Evolutionary conservation across 306 rosid genomes (phyloP).

Genomic region (Astragalus glycyphyllos): DNA sequence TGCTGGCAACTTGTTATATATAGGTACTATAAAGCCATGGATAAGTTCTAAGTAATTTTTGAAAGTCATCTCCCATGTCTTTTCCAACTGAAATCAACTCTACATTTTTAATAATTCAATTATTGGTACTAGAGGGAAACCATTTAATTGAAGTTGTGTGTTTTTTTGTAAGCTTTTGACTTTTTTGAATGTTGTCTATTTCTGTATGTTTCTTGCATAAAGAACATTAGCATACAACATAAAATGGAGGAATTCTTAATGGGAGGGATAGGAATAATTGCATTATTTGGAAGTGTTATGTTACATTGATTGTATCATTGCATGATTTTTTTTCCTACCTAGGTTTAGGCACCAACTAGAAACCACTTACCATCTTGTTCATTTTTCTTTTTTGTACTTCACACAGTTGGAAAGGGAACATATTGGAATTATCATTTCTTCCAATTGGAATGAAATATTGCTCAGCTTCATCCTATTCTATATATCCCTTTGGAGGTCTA

Average conservation of each 20-base stretch:
- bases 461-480: not conserved
- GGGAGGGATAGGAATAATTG: no score
- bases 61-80: not conserved
- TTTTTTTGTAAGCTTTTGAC: not conserved
- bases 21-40: not conserved
- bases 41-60: constrained; percentile 19
- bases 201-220: constrained; percentile 17
- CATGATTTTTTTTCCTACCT: constrained; percentile 14
- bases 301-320: constrained; percentile 37
- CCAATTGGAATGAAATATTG: not conserved
- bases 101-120: not conserved
- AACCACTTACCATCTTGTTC: not conserved
- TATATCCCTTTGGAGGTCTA: not conserved
- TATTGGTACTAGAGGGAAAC: not conserved
- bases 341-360: not conserved
- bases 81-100: not conserved
- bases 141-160: not conserved
- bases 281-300: no score
- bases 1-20: constrained; percentile 5
- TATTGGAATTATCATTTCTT: constrained; percentile 28
- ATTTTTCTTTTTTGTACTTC: not conserved
- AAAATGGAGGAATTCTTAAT: no score
- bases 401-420: not conserved
- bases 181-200: not conserved
- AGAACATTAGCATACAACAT: not conserved